phyloP scores from a whole-genome alignment of 257 asterid species.

The Ehretia macrophylla region DNA sequence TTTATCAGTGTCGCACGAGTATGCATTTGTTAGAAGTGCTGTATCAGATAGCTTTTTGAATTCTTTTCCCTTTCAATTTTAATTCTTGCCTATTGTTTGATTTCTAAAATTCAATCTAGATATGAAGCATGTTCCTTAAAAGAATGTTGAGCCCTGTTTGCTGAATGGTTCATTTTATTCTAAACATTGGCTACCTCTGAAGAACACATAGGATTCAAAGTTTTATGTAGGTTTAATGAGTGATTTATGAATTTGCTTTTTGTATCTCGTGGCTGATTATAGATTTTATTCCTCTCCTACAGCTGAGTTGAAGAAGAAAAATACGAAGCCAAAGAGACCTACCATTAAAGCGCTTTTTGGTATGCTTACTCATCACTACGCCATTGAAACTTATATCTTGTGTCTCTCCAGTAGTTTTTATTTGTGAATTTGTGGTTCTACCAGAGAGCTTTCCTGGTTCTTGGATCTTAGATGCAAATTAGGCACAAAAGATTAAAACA shows the following conservation, averaged over 20 bases:
- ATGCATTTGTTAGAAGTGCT: too few species aligned
- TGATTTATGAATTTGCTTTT: background rate
- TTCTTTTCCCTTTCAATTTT: too few species aligned
- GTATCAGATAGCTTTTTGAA: too few species aligned
- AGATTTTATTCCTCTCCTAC: conserved; percentile 24
- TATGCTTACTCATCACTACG: conserved; percentile 25
- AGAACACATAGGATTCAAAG: background rate
- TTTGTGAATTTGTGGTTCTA: too few species aligned
- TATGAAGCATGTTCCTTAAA: background rate
- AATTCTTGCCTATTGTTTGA: background rate
- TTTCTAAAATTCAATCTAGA: background rate
- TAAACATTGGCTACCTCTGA: background rate
- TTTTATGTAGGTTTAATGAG: background rate
- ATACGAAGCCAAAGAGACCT: conserved; percentile 68
- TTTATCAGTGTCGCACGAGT: too few species aligned
- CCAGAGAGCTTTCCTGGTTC: too few species aligned
- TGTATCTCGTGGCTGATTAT: conserved; percentile 9
- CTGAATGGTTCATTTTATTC: background rate
- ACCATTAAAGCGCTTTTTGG: conserved; percentile 86
- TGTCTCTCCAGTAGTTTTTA: too few species aligned
- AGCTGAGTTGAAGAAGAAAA: conserved; percentile 96
- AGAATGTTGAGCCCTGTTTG: background rate
- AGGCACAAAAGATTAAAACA: too few species aligned
- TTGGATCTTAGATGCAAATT: too few species aligned
- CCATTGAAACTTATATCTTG: too few species aligned